Base-by-base conservation (phyloP, 2,329 filamentous ascomycete species). In the Ophiostoma fasciatum region DNA sequence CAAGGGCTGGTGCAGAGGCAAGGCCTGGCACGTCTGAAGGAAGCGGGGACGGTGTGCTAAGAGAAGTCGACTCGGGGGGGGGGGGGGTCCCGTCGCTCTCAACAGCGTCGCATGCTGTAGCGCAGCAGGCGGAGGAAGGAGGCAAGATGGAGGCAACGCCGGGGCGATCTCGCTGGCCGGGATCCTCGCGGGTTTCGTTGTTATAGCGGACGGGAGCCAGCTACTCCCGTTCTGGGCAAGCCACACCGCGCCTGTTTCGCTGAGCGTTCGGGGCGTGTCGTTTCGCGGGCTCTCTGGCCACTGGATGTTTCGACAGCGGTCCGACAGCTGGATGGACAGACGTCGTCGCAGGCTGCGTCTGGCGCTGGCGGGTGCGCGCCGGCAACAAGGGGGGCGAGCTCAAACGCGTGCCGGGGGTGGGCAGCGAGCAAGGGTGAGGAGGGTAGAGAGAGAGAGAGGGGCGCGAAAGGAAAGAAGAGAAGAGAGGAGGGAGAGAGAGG, bases 121-220 rank as follows among this genome's bases (percentile, higher is more conserved):
- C 49, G 54, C 54, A 58, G 56, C 55, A 57, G 54, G 59, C 56
- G 57, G 56, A 55, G 55, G 62, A 64, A 66, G 62, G 61, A 63
- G 62, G 60, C 7, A 22, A 63, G 61, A 57, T 54, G 50, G 49
- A 51, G 49, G 47, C 43, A 25, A 19, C 45, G 51, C 49, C n/a
- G 51, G 47, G 49, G 48, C 49, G 54, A 57, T 57, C 54, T 56
- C 49, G 51, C 50, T 31, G 39, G 22, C 35, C 41, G 43, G 48
- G 46, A 43, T 42, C 25, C 11, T 36, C 22, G 29, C 28, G 40
- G 41, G 38, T 8, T 28, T n/a, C n/a, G 14, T 27, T 42, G 26
- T 33, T 35, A 32, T 15, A 20, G 26, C 12, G 5, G 39, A 25
- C 33, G 26, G 13, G 5, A 19, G 31, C 31, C 19, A 36, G 21